Evolutionary conservation across 179 eudicot genomes (phyloP), one percentile per base, ranked within the genome.

Genomic region (Silene noctiflora): DNA sequence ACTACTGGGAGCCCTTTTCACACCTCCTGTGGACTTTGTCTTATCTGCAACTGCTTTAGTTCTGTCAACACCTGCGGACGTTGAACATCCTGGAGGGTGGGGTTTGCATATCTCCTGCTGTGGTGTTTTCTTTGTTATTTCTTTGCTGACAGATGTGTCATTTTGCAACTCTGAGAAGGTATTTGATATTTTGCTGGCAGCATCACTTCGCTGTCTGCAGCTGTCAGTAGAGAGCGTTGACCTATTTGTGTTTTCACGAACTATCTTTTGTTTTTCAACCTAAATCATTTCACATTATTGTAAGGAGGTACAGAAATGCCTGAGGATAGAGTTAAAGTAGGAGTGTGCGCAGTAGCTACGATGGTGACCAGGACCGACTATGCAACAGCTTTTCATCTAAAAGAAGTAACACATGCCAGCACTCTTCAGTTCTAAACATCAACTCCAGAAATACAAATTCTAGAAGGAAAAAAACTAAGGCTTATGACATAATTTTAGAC

Each of bases 181-280:
- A 74, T 75, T 84, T 72, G 83, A 69, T 35, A 80, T 77, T 51
- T 65, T 68, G 46, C 64, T 79, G 51, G 67, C 29, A 62, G 62
- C 77, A 64, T 65, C 71, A 64, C 68, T 85, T 80, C 80, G 82
- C 68, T 77, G 71, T 74, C 65, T 71, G 70, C 70, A 56, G 65
- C 70, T 61, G 22, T 86, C 74, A 60, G 79, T 70, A 19, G 80
- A 73, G 14, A 75, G 82, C 75, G 58, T 60, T 46, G 79, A 81
- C 77, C 75, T 88, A 69, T 75, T 80, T 24, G 74, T 64, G 86
- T 91, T 86, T 74, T 85, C 86, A 78, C 78, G 88, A 82, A 96
- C 77, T 76, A 96, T 96, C 79, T 84, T 96, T 79, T 93, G 94
- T 80, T 90, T 96, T 83, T 91, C 99, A 83, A 91, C 97, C 99